Evolutionary conservation across 1,284 basidiomycete species (phyloP), one percentile per base, ranked within the genome.

Genomic region (Exobasidium cylindrosporum): DNA sequence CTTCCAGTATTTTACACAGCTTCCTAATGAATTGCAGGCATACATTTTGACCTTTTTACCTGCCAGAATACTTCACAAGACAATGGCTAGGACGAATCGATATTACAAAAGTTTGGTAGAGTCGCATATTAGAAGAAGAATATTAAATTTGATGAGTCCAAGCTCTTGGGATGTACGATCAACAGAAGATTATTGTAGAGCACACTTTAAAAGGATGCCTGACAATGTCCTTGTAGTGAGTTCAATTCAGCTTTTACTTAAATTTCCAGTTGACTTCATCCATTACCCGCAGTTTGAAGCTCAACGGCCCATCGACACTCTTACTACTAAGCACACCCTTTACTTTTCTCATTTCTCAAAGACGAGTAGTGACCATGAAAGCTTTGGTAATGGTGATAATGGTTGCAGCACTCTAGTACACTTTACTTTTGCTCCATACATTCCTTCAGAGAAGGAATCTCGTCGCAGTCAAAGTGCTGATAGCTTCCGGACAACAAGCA

Each of bases 301-400:
- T 0, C 70, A 72, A n/a, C 49, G 72, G 2, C 72, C 72, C 13
- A 74, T 74, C 46, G 72, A 74, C 28, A 74, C 72, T 1, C 58
- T 74, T 13, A 73, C 68, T 6, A 64, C 68, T n/a, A 74, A 74
- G 45, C 72, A 74, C 26, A 57, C 46, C 1, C 59, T 74, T 47
- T 62, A 64, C 10, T 74, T 74, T 43, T 67, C 66, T 26, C 70
- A 73, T 54, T 72, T 74, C 58, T 62, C 58, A 30, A 40, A 46
- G 1, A 62, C 59, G 40, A 26, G 14, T 3, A 63, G 10, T 7
- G 21, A 21, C 47, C 47, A 24, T 14, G 47, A 31, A 7, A 50
- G 10, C 14, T 10, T 31, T 14, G 47, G 24, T 7, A 21, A 24
- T 10, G 29, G 7, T 21, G 54, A 26, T 4, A 28, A 35, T 50